phyloP scores from a whole-genome alignment of 2,329 filamentous ascomycete genomes.

The Elsinoe batatas region DNA sequence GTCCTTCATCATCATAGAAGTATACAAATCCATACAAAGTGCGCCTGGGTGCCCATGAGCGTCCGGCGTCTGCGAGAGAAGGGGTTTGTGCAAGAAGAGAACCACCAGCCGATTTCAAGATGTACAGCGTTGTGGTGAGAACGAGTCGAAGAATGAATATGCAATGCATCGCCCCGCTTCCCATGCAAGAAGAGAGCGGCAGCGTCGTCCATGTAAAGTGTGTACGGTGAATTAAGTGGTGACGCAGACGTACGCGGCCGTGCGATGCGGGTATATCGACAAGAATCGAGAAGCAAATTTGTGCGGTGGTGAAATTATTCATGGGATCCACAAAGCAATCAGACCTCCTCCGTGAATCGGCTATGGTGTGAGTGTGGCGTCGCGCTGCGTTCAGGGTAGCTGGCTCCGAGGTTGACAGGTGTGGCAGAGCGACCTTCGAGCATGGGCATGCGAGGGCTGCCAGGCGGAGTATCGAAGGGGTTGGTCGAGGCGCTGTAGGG shows the following conservation, averaged over 20 bases:
- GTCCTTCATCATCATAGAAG: background rate
- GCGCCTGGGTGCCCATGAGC: background rate
- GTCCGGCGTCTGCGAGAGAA: background rate
- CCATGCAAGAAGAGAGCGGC: too few species aligned
- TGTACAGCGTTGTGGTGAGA: background rate
- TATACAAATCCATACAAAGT: background rate
- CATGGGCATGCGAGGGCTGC: conserved; percentile 14
- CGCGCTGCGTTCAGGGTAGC: conserved; percentile 12
- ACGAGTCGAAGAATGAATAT: background rate
- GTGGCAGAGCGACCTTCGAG: conserved; percentile 17
- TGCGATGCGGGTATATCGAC: background rate
- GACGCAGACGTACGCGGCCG: background rate
- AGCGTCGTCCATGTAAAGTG: too few species aligned
- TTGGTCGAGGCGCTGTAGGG: conserved; percentile 20
- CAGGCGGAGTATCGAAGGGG: conserved; percentile 13
- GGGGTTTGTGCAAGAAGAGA: background rate
- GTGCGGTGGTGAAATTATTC: background rate
- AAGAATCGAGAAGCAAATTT: background rate
- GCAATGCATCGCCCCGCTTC: background rate
- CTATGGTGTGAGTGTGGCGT: conserved; percentile 17
- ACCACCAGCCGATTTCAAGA: too few species aligned
- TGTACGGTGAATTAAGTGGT: too few species aligned
- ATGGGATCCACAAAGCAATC: background rate
- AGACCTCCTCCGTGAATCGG: conserved; percentile 24
- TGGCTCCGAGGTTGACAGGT: conserved; percentile 11